Percentiles rank a stretch among this genome's conserved stretches.
These are phyloP conservation scores for Lentinus brumalis DNA, from an alignment of 768 basidiomycete genomes.

Conservation along the genomic window DNA sequence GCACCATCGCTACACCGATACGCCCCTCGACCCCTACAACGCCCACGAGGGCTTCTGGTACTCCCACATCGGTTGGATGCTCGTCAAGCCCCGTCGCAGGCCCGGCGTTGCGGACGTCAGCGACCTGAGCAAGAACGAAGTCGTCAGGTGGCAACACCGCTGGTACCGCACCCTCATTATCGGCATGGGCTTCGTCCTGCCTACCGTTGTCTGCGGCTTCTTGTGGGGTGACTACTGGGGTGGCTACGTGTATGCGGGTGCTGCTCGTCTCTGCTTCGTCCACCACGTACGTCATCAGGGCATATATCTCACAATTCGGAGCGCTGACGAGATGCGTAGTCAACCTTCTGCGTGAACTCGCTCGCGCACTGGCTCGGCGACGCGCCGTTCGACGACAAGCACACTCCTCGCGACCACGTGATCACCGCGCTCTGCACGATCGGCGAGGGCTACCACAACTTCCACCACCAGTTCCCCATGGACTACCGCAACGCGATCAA, in stretches of 20 bases:
- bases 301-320: background rate
- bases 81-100: conserved; percentile 85
- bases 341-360: conserved; percentile 96
- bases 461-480: conserved; percentile 97
- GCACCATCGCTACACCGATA: conserved; percentile 96
- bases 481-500: conserved; percentile 96
- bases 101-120: conserved; percentile 90
- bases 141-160: conserved; percentile 88
- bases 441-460: conserved; percentile 98
- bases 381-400: conserved; percentile 92
- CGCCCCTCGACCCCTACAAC: conserved; percentile 94
- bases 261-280: conserved; percentile 79
- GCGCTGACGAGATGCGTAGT: conserved; percentile 44
- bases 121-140: conserved; percentile 76
- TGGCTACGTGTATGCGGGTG: conserved; percentile 84
- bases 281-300: conserved; percentile 63
- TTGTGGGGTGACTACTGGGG: conserved; percentile 86
- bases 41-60: conserved; percentile 87
- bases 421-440: conserved; percentile 89
- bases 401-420: conserved; percentile 87
- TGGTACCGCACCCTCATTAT: conserved; percentile 74
- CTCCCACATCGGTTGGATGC: conserved; percentile 93
- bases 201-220: conserved; percentile 76
- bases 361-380: conserved; percentile 97
- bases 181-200: conserved; percentile 69